A percentile compares a stretch with the other conserved stretches of the same genome.
These are phyloP conservation scores for Fusarium sp. DNA, from an alignment of 2,329 filamentous ascomycete species.

Conservation along the genomic window DNA sequence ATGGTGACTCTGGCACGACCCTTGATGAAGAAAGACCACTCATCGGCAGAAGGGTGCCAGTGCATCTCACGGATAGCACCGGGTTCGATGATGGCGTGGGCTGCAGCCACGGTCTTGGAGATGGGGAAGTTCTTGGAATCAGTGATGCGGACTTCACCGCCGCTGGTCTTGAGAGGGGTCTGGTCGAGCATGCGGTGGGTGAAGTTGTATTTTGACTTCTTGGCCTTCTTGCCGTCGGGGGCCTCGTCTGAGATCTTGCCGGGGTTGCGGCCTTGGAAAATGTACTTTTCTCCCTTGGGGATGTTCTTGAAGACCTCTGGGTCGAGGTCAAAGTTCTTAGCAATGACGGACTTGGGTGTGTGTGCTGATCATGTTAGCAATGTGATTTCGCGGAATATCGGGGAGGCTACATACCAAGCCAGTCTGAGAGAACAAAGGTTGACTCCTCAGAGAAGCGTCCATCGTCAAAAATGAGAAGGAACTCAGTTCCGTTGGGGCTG, in stretches of 20 bases:
- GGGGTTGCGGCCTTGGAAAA: slow-evolving; percentile 76
- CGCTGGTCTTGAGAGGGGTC: slow-evolving; percentile 67
- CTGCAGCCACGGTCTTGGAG: slow-evolving; percentile 77
- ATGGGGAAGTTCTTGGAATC: slow-evolving; percentile 82
- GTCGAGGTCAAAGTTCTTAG: slow-evolving; percentile 79
- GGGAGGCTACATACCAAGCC: slow-evolving; percentile 63
- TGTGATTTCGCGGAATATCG: rapidly evolving
- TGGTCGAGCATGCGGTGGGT: slow-evolving; percentile 79
- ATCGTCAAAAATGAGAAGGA: slow-evolving; percentile 61
- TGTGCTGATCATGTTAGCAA: slow-evolving; percentile 60
- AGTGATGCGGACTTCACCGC: slow-evolving; percentile 77
- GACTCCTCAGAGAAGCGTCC: slow-evolving; percentile 68
- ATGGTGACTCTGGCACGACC: slow-evolving; percentile 79
- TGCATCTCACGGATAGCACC: slow-evolving; percentile 82
- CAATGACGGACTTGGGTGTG: slow-evolving; percentile 76
- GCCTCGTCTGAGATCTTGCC: slow-evolving; percentile 73
- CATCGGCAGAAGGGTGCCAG: slow-evolving; percentile 83
- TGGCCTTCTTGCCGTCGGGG: slow-evolving; percentile 69
- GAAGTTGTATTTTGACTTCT: slow-evolving; percentile 75
- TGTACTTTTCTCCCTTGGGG: slow-evolving; percentile 77
- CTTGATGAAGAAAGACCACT: slow-evolving; percentile 83
- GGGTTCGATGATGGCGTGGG: slow-evolving; percentile 76
- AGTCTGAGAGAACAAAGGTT: slow-evolving; percentile 79
- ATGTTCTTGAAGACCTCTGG: slow-evolving; percentile 77
- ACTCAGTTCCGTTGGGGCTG: slow-evolving; percentile 67